A percentile compares a stretch with the other conserved stretches of the same genome.
phyloP scores from a whole-genome alignment of 306 rosid species.

The Cicer judaicum region DNA sequence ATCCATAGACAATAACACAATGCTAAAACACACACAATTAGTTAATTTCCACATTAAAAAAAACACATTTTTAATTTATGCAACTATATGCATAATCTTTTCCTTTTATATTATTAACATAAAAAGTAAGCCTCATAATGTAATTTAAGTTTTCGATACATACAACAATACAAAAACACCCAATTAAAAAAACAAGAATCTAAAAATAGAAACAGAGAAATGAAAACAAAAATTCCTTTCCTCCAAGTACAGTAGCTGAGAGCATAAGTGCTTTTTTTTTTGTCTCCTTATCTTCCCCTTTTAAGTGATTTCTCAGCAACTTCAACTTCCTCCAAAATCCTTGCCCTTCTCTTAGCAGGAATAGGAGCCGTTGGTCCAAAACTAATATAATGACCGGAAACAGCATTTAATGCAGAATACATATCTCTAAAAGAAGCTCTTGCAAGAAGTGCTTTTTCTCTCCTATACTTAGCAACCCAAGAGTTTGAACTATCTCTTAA shows the following conservation, averaged over 20 bases:
- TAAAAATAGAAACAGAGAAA: neutral
- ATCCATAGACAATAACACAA: no score
- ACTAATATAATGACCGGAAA: slow-evolving; percentile 90
- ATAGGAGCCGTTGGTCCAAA: slow-evolving; percentile 95
- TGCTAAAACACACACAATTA: neutral
- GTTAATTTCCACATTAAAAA: neutral
- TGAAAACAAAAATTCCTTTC: slow-evolving; percentile 14
- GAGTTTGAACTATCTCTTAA: slow-evolving; percentile 76
- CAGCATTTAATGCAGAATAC: slow-evolving; percentile 89
- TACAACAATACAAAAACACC: slow-evolving; percentile 35
- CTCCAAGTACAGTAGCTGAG: slow-evolving; percentile 21
- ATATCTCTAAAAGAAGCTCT: slow-evolving; percentile 86
- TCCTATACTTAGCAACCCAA: slow-evolving; percentile 95
- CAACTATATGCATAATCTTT: slow-evolving; percentile 13
- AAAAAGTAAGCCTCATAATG: slow-evolving; percentile 40
- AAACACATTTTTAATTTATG: neutral
- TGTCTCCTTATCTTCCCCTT: slow-evolving; percentile 71
- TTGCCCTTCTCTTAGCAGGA: slow-evolving; percentile 75
- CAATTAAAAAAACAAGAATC: neutral
- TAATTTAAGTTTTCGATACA: neutral
- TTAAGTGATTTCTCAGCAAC: slow-evolving; percentile 81
- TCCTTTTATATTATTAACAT: slow-evolving; percentile 40
- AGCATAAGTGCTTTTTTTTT: neutral
- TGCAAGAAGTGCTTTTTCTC: slow-evolving; percentile 80
- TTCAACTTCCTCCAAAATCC: slow-evolving; percentile 91